A percentile compares a stretch with the other conserved stretches of the same genome.
Evolutionary conservation across 2,329 filamentous ascomycete genomes (phyloP).

Genomic region (Periconia digitata): DNA sequence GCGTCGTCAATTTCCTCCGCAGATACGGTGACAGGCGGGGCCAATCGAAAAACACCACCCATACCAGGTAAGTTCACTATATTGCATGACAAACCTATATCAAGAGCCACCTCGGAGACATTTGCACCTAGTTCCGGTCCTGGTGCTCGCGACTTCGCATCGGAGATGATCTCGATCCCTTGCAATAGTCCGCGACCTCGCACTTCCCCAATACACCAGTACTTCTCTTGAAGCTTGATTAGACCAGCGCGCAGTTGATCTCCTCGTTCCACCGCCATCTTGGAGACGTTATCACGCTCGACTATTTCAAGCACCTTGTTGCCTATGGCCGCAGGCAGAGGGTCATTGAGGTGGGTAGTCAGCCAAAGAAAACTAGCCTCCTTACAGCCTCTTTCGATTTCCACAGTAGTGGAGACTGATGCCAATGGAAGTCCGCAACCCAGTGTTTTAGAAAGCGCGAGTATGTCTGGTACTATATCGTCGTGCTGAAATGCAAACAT

Average conservation of each 20-base stretch:
- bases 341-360: slow-evolving; percentile 66
- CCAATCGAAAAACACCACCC: slow-evolving; percentile 59
- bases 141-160: slow-evolving; percentile 52
- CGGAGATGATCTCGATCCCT: slow-evolving; percentile 60
- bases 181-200: slow-evolving; percentile 61
- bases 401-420: slow-evolving; percentile 58
- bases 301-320: slow-evolving; percentile 65
- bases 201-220: slow-evolving; percentile 64
- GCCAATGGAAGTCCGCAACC: slow-evolving; percentile 62
- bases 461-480: slow-evolving; percentile 52
- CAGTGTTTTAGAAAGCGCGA: slow-evolving; percentile 63
- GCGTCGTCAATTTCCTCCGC: slow-evolving; percentile 16
- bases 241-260: slow-evolving; percentile 52
- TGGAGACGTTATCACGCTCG: slow-evolving; percentile 56
- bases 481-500: slow-evolving; percentile 62
- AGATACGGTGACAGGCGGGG: slow-evolving; percentile 62
- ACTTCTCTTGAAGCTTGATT: slow-evolving; percentile 51
- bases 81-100: slow-evolving; percentile 60
- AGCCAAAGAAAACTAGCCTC: slow-evolving; percentile 59
- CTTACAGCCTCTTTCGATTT: slow-evolving; percentile 53
- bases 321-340: slow-evolving; percentile 61
- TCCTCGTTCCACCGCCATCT: slow-evolving; percentile 49
- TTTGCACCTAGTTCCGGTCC: slow-evolving; percentile 51
- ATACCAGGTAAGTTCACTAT: slow-evolving; percentile 55
- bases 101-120: slow-evolving; percentile 53